phyloP scores from a whole-genome alignment of 1,284 basidiomycete species.

The Ceraceosorus guamensis region DNA sequence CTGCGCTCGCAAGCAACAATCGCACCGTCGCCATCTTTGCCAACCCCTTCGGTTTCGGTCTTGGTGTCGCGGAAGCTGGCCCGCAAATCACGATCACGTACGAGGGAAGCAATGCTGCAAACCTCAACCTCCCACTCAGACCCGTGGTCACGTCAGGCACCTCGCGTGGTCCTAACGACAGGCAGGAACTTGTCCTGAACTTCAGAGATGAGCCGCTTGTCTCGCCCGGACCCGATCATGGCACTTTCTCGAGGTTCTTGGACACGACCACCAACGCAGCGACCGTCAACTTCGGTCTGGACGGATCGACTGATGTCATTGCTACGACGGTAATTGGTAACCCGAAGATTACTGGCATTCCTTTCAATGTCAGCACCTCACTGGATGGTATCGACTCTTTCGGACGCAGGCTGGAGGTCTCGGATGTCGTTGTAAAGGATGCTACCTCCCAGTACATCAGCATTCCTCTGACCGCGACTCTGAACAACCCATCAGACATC shows the following conservation, averaged over 20 bases:
- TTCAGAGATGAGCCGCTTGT: conserved; percentile 59
- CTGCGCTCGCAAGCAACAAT: conserved; percentile 48
- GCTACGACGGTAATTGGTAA: conserved; percentile 61
- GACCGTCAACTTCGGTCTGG: conserved; percentile 55
- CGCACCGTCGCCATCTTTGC: conserved; percentile 61
- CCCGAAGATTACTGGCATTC: conserved; percentile 56
- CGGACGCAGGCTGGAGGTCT: conserved; percentile 24
- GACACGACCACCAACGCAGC: conserved; percentile 51
- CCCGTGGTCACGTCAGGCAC: conserved; percentile 58
- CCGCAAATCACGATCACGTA: conserved; percentile 57
- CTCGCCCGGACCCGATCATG: conserved; percentile 54
- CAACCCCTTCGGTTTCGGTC: conserved; percentile 70
- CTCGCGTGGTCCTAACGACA: conserved; percentile 61
- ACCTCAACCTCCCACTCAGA: conserved; percentile 57
- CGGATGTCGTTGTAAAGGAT: conserved; percentile 30
- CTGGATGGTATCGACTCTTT: conserved; percentile 53
- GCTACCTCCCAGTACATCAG: conserved; percentile 21
- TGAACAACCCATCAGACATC: conserved; percentile 51
- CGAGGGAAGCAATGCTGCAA: conserved; percentile 56
- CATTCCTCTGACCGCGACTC: conserved; percentile 21
- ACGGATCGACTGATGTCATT: conserved; percentile 59
- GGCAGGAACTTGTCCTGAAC: conserved; percentile 54
- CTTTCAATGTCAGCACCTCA: conserved; percentile 58
- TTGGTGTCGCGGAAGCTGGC: conserved; percentile 60
- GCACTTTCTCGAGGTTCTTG: conserved; percentile 58